These are phyloP conservation scores for Phyllosticta citriasiana DNA, from an alignment of 2,329 filamentous ascomycete genomes.

Conservation along the genomic window DNA sequence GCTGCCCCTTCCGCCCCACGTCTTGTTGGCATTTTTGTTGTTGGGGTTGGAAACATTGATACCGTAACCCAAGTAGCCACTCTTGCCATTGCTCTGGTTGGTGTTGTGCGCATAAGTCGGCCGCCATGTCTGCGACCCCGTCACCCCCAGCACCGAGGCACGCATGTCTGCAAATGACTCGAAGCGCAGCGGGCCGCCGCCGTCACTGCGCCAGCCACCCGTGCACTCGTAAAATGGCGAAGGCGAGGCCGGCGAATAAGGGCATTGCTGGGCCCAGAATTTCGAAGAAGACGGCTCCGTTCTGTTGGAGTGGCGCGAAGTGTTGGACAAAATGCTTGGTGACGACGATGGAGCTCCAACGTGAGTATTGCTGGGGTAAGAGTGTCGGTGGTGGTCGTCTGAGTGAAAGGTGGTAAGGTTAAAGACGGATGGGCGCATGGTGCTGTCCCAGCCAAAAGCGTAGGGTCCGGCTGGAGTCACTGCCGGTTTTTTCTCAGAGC, in stretches of 20 bases:
- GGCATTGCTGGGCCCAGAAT: neutral
- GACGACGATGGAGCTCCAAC: neutral
- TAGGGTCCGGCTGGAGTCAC: neutral
- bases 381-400: neutral
- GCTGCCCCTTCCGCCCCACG: too few relatives aligned
- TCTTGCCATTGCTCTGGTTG: neutral
- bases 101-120: neutral
- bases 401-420: neutral
- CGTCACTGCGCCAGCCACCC: neutral
- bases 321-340: neutral
- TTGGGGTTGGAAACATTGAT: neutral
- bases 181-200: conserved; percentile 1
- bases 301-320: neutral
- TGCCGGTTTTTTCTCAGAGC: neutral
- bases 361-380: neutral
- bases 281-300: neutral
- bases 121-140: neutral
- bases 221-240: neutral
- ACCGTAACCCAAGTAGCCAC: neutral
- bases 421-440: neutral
- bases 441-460: neutral
- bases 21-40: too few relatives aligned
- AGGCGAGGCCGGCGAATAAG: neutral
- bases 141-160: neutral
- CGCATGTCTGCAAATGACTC: neutral